phyloP scores from a whole-genome alignment of 345 rosid species.

The Pistacia atlantica region DNA sequence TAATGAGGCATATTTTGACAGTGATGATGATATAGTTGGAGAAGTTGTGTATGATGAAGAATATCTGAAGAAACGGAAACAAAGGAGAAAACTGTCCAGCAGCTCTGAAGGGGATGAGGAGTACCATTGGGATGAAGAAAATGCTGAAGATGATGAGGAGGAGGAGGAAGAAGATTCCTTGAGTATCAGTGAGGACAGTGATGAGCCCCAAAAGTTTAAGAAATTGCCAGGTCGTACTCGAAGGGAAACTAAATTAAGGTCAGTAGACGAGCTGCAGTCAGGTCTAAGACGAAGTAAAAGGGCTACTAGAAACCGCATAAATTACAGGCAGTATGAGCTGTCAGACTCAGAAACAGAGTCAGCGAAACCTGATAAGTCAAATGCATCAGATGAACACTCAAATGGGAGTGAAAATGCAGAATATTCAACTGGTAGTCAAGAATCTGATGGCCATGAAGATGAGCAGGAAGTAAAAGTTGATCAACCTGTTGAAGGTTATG shows the following conservation, averaged over 20 bases:
- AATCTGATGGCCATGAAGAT: constrained; percentile 55
- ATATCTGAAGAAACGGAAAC: constrained; percentile 86
- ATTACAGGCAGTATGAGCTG: constrained; percentile 78
- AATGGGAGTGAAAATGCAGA: constrained; percentile 64
- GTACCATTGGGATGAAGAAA: constrained; percentile 86
- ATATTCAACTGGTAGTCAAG: constrained; percentile 62
- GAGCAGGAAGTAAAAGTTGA: constrained; percentile 51
- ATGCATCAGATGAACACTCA: constrained; percentile 57
- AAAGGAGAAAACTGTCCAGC: constrained; percentile 69
- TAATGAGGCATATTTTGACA: constrained; percentile 78
- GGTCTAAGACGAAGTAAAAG: constrained; percentile 97
- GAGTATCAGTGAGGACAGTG: constrained; percentile 80
- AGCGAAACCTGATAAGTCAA: constrained; percentile 49
- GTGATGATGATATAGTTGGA: constrained; percentile 98
- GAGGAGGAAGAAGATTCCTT: constrained; percentile 74
- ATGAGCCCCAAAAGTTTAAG: constrained; percentile 66
- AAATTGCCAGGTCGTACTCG: constrained; percentile 69
- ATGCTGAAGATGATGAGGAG: constrained; percentile 77
- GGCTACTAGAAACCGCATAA: constrained; percentile 68
- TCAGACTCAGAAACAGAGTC: constrained; percentile 89
- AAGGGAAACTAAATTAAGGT: constrained; percentile 76
- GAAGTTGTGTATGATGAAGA: constrained; percentile 99
- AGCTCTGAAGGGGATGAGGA: constrained; percentile 99
- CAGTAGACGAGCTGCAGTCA: constrained; percentile 69
- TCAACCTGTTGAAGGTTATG: constrained; percentile 42